Conservation (phyloP, 2,329 filamentous ascomycete species). For the Cryphonectria japonica region DNA sequence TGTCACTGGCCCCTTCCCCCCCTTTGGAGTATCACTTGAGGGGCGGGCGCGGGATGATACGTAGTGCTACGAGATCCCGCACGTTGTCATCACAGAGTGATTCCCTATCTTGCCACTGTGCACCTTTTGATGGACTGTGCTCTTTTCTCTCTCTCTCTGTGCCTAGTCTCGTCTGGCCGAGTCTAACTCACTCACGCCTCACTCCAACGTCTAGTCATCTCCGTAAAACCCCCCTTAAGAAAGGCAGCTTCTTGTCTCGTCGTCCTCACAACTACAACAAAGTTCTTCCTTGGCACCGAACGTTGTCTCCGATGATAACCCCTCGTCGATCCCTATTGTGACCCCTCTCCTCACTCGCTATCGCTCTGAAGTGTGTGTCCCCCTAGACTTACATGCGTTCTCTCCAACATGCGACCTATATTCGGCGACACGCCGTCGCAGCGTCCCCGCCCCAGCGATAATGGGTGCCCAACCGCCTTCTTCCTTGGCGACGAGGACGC, state of each 20-base stretch:
- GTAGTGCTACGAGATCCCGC: not conserved
- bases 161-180: constrained; percentile 5
- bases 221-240: not conserved
- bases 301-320: constrained; percentile 20
- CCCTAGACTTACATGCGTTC: constrained; percentile 27
- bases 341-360: constrained; percentile 3
- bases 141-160: not conserved
- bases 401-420: constrained; percentile 48
- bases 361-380: constrained; percentile 4
- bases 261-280: not conserved
- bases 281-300: not conserved
- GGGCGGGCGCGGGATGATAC: not conserved
- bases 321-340: not conserved
- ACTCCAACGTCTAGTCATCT: not conserved
- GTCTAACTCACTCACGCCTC: not conserved
- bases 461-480: constrained; percentile 38
- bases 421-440: constrained; percentile 49
- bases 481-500: constrained; percentile 54
- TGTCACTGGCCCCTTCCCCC: not conserved
- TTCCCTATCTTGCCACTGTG: constrained; percentile 1
- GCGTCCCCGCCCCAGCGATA: constrained; percentile 45
- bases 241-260: not conserved
- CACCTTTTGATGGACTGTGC: constrained; percentile 5
- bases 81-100: not conserved
- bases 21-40: not conserved